A percentile compares a stretch with the other conserved stretches of the same genome.
Evolutionary conservation across 2,329 filamentous ascomycete genomes (phyloP).

Genomic region (Fusarium aywerte): DNA sequence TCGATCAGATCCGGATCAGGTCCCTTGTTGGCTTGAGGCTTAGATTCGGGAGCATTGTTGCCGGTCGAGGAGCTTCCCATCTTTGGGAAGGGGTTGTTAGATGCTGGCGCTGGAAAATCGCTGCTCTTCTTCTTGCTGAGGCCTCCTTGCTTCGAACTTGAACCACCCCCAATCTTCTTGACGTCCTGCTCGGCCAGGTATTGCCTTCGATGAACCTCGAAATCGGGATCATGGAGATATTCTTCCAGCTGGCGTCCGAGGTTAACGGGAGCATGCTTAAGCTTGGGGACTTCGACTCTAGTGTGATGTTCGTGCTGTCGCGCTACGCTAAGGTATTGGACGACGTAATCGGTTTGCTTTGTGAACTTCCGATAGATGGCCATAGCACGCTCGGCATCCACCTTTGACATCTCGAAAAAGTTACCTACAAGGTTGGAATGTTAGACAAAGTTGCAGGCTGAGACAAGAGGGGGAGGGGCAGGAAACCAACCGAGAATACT

Average conservation of each 20-base stretch:
- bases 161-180: slow-evolving; percentile 61
- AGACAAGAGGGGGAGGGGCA: slow-evolving; percentile 24
- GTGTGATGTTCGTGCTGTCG: slow-evolving; percentile 93
- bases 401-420: slow-evolving; percentile 97
- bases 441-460: slow-evolving; percentile 19
- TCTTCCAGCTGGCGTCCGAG: slow-evolving; percentile 90
- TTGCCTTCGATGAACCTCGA: slow-evolving; percentile 91
- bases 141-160: slow-evolving; percentile 46
- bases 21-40: slow-evolving; percentile 66
- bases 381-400: slow-evolving; percentile 91
- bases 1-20: slow-evolving; percentile 86
- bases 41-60: slow-evolving; percentile 51
- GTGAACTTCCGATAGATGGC: slow-evolving; percentile 93
- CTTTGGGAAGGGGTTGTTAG: slow-evolving; percentile 58
- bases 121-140: slow-evolving; percentile 51
- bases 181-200: slow-evolving; percentile 89
- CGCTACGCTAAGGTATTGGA: slow-evolving; percentile 87
- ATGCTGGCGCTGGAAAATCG: slow-evolving; percentile 53
- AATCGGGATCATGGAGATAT: slow-evolving; percentile 93
- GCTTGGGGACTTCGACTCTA: slow-evolving; percentile 90
- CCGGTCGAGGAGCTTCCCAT: slow-evolving; percentile 47
- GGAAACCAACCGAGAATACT: slow-evolving; percentile 82
- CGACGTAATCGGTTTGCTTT: slow-evolving; percentile 90
- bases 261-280: slow-evolving; percentile 96
- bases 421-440: slow-evolving; percentile 69